Base-by-base conservation (phyloP, 2,329 filamentous ascomycete genomes). In the Sporothrix curviconia region DNA sequence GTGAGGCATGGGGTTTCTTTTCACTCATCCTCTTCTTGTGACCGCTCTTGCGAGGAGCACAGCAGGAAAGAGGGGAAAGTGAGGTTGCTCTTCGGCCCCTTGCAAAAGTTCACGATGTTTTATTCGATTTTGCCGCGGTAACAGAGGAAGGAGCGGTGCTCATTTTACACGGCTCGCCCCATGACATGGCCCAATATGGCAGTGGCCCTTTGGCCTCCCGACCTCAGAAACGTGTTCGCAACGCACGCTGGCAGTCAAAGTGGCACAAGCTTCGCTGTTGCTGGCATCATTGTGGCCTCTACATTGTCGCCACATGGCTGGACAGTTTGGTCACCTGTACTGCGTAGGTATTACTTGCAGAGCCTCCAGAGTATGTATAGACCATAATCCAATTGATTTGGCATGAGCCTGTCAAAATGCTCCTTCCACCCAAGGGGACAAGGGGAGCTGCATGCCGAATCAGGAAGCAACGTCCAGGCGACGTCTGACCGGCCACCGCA, bases 221-320 rank as follows among this genome's bases (percentile, higher is more conserved):
- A n/a, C n/a, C n/a, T n/a, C n/a, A n/a, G n/a, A n/a, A n/a, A n/a
- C n/a, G n/a, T n/a, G n/a, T n/a, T n/a, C n/a, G n/a, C n/a, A n/a
- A n/a, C n/a, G n/a, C n/a, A n/a, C n/a, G n/a, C n/a, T n/a, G n/a
- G n/a, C n/a, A n/a, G 19, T 4, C 19, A 25, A 19, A 30, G 49
- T 40, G 49, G 49, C 34, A 52, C 24, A 52, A 40, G 36, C 25
- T 30, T 40, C 22, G n/a, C 24, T 3, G 24, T 22, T 17, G 36
- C 36, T 52, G 49, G 49, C 49, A 52, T 52, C 49, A 52, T 52
- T 22, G n/a, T 15, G 12, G n/a, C n/a, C n/a, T n/a, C 22, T 37
- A 9, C 12, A 9, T 28, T 17, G 19, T 37, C 32, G 30, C 22
- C 47, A 51, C 25, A 15, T 25, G 19, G 3, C 37, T 11, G 37